phyloP scores from a whole-genome alignment of 768 basidiomycete genomes.

The Hericium rajendrae region DNA sequence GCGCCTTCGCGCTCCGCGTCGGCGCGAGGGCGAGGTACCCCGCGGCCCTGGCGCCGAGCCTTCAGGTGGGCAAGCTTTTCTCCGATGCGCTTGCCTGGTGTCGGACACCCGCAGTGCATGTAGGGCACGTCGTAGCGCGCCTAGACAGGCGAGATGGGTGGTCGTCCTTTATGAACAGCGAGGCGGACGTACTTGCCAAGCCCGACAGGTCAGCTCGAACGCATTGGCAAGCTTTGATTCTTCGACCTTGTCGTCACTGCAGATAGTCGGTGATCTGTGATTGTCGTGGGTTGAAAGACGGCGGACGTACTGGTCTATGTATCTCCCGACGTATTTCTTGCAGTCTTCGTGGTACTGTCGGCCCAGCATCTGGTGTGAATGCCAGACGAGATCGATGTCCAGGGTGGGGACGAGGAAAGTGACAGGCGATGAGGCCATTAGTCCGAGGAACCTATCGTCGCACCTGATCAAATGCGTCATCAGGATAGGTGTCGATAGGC shows the following conservation, averaged over 20 bases:
- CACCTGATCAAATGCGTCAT: neutral
- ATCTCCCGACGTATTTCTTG: slow-evolving; percentile 30
- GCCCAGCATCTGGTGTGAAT: slow-evolving; percentile 57
- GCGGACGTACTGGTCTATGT: slow-evolving; percentile 43
- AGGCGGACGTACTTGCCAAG: slow-evolving; percentile 29
- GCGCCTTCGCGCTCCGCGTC: slow-evolving; percentile 29
- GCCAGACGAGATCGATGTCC: slow-evolving; percentile 73
- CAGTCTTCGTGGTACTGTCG: slow-evolving; percentile 37
- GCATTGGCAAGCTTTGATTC: slow-evolving; percentile 31
- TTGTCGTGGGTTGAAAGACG: too few species aligned
- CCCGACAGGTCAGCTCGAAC: slow-evolving; percentile 40
- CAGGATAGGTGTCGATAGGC: slow-evolving; percentile 6
- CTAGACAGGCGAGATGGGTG: neutral
- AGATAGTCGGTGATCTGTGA: too few species aligned
- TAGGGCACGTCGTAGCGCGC: slow-evolving; percentile 42
- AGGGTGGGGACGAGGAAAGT: slow-evolving; percentile 49
- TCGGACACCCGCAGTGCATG: slow-evolving; percentile 48
- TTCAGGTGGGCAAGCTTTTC: slow-evolving; percentile 31
- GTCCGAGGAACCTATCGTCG: slow-evolving; percentile 39
- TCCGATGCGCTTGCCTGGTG: slow-evolving; percentile 34
- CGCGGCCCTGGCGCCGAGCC: slow-evolving; percentile 8
- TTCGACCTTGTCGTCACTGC: slow-evolving; percentile 36
- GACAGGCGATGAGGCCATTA: slow-evolving; percentile 35
- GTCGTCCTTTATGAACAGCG: neutral
- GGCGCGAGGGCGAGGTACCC: slow-evolving; percentile 23